Conservation (phyloP, 208 protist genomes). For the Naegleria gruberi region DNA sequence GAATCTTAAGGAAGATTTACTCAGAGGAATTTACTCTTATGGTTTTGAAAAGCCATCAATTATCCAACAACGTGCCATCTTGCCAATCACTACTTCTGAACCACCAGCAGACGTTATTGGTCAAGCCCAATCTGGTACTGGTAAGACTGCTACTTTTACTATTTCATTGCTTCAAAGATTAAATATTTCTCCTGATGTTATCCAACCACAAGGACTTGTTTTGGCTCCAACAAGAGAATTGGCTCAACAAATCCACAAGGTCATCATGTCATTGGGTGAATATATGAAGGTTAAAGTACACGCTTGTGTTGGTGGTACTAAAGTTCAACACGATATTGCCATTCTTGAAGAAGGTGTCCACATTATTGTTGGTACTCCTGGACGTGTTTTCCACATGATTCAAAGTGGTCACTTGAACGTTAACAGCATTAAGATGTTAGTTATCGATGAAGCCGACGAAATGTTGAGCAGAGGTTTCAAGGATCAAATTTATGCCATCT, state of each 20-base stretch:
- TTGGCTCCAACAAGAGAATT: conserved; percentile 92
- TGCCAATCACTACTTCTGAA: conserved; percentile 84
- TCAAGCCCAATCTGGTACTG: conserved; percentile 88
- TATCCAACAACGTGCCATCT: conserved; percentile 96
- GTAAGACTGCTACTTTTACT: conserved; percentile 97
- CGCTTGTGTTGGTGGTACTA: conserved; percentile 79
- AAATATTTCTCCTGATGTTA: conserved; percentile 58
- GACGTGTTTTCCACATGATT: conserved; percentile 94
- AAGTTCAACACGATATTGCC: conserved; percentile 87
- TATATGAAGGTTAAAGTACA: conserved; percentile 73
- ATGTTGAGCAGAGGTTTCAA: conserved; percentile 92
- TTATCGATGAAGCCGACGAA: conserved; percentile 99
- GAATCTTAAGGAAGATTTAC: conserved; percentile 87
- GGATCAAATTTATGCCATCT: conserved; percentile 98
- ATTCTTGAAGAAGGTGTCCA: conserved; percentile 78
- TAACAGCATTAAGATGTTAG: conserved; percentile 79
- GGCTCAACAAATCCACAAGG: conserved; percentile 86
- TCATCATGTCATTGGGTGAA: conserved; percentile 88
- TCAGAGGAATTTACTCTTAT: conserved; percentile 95
- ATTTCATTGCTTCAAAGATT: conserved; percentile 73
- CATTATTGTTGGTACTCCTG: conserved; percentile 94
- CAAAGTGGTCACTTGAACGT: conserved; percentile 60
- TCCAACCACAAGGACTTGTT: conserved; percentile 82
- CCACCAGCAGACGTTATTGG: conserved; percentile 83
- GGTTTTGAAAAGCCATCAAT: conserved; percentile 97